phyloP scores from a whole-genome alignment of 768 basidiomycete genomes.

The Boletus vinaceobasis region DNA sequence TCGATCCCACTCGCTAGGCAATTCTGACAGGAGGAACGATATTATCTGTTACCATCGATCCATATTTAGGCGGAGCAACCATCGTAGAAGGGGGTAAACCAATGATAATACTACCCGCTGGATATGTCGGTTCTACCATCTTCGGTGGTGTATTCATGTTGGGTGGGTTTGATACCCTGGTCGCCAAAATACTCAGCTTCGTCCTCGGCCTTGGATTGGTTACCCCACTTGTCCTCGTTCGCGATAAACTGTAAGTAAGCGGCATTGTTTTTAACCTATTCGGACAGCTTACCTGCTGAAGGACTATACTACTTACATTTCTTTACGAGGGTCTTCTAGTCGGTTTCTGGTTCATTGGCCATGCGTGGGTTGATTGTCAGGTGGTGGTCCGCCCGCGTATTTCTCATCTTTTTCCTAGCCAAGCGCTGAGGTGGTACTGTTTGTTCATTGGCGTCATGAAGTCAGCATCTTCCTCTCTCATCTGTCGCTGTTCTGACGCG shows the following conservation, averaged over 20 bases:
- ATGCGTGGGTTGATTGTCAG: slow-evolving; percentile 56
- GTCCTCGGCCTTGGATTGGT: slow-evolving; percentile 83
- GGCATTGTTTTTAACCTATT: not conserved
- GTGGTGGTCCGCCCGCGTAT: slow-evolving; percentile 1
- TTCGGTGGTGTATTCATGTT: slow-evolving; percentile 81
- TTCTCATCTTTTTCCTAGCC: slow-evolving; percentile 38
- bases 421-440: slow-evolving; percentile 81
- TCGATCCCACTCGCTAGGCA: slow-evolving; percentile 43
- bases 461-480: slow-evolving; percentile 40
- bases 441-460: slow-evolving; percentile 84
- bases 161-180: slow-evolving; percentile 83
- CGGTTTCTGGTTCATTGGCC: slow-evolving; percentile 94
- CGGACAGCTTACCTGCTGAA: slow-evolving; percentile 32
- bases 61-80: slow-evolving; percentile 60
- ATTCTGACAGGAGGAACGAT: slow-evolving; percentile 78
- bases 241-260: slow-evolving; percentile 78
- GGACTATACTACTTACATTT: slow-evolving; percentile 81
- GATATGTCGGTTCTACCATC: slow-evolving; percentile 80
- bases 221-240: slow-evolving; percentile 80
- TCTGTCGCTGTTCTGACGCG: slow-evolving; percentile 4
- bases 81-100: slow-evolving; percentile 77
- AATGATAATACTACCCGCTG: slow-evolving; percentile 67
- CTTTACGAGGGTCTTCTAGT: slow-evolving; percentile 83
- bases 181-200: slow-evolving; percentile 90
- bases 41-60: slow-evolving; percentile 79